Conservation (phyloP, 2,329 filamentous ascomycete species). For the Penicillium sp. region DNA sequence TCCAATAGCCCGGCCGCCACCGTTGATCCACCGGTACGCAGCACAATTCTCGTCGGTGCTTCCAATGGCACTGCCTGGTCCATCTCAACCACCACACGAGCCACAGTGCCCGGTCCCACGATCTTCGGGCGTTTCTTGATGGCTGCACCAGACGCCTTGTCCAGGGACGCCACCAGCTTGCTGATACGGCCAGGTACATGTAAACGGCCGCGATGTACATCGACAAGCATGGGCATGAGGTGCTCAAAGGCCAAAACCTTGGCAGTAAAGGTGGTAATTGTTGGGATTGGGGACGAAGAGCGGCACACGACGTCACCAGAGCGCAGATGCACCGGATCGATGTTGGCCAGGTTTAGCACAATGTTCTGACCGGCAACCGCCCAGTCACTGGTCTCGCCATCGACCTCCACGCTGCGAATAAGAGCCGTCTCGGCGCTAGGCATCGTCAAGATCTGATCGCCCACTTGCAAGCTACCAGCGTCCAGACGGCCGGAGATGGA, state of each 20-base stretch:
- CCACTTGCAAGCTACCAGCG: constrained; percentile 76
- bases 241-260: constrained; percentile 89
- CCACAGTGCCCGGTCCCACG: constrained; percentile 74
- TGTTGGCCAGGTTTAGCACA: constrained; percentile 76
- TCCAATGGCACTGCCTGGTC: constrained; percentile 75
- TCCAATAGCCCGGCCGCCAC: constrained; percentile 85
- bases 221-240: constrained; percentile 81
- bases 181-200: constrained; percentile 73
- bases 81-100: constrained; percentile 72
- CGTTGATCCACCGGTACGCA: constrained; percentile 77
- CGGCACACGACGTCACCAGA: constrained; percentile 85
- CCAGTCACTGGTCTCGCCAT: constrained; percentile 74
- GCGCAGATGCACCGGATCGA: constrained; percentile 78
- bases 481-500: constrained; percentile 86
- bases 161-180: constrained; percentile 68
- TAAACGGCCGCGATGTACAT: constrained; percentile 81
- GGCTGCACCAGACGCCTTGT: constrained; percentile 73
- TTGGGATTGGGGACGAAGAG: constrained; percentile 63
- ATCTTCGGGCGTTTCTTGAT: constrained; percentile 82
- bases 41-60: constrained; percentile 71
- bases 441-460: constrained; percentile 74
- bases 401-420: constrained; percentile 77
- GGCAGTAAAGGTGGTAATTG: constrained; percentile 70
- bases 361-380: constrained; percentile 89
- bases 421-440: constrained; percentile 77